A percentile compares a stretch with the other conserved stretches of the same genome.
Evolutionary conservation across 352 stramenopile species (phyloP).

Genomic region (Plasmopara halstedii): DNA sequence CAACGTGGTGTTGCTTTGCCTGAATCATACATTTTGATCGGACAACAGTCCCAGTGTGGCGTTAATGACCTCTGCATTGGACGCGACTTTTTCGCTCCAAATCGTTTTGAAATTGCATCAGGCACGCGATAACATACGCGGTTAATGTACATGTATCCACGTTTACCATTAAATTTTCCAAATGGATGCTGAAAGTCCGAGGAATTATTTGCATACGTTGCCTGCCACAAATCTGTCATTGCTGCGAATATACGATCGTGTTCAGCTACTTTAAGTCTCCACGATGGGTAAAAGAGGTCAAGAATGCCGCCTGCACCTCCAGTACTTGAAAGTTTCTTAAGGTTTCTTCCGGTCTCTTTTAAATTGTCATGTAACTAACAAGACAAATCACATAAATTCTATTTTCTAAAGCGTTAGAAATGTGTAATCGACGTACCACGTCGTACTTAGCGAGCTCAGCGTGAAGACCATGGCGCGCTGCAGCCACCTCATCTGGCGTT

Average conservation of each 20-base stretch:
- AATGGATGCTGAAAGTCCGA: constrained; percentile 61
- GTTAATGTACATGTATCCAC: constrained; percentile 86
- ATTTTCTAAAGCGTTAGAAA: too few relatives aligned
- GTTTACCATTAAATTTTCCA: constrained; percentile 56
- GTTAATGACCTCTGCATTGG: constrained; percentile 82
- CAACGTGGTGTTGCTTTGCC: constrained; percentile 68
- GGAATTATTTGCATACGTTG: constrained; percentile 62
- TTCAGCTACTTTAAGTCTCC: constrained; percentile 74
- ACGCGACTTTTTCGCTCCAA: constrained; percentile 59
- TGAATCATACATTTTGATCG: constrained; percentile 60
- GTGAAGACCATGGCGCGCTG: constrained; percentile 50
- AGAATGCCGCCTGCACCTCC: constrained; percentile 82
- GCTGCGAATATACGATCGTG: constrained; percentile 63
- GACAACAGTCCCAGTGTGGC: constrained; percentile 85
- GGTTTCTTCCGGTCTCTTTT: constrained; percentile 44
- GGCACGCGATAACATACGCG: constrained; percentile 76
- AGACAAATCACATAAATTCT: too few relatives aligned
- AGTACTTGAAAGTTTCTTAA: constrained; percentile 82
- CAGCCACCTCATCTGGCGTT: constrained; percentile 41
- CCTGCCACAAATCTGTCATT: constrained; percentile 76
- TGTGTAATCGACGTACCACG: constrained; percentile 39
- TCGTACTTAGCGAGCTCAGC: constrained; percentile 56
- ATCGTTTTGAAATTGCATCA: constrained; percentile 53
- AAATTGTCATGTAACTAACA: constrained; percentile 29
- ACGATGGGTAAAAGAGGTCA: constrained; percentile 86